A percentile compares a stretch with the other conserved stretches of the same genome.
Conservation (phyloP, 352 stramenopile genomes). For the Phytophthora brassicae region DNA sequence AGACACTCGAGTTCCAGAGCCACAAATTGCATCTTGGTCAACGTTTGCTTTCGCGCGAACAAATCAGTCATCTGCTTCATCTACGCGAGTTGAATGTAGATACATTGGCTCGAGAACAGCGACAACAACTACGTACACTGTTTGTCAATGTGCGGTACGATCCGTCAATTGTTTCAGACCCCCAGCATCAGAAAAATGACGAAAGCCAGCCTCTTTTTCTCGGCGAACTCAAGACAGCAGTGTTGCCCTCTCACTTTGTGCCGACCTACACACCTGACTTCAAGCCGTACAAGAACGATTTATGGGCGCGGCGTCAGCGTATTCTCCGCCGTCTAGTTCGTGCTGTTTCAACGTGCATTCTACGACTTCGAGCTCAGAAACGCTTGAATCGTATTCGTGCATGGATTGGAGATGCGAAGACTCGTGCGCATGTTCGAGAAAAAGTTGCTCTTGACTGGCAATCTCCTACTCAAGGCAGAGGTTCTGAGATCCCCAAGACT, state of each 20-base stretch:
- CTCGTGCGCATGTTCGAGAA: constrained; percentile 48
- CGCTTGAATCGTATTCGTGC: constrained; percentile 56
- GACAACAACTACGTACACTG: constrained; percentile 46
- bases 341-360: constrained; percentile 74
- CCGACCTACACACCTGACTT: constrained; percentile 57
- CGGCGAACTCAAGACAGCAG: constrained; percentile 30
- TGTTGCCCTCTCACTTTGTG: constrained; percentile 49
- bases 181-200: constrained; percentile 9
- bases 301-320: constrained; percentile 76
- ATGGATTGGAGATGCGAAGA: constrained; percentile 55
- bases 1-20: constrained; percentile 85
- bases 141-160: constrained; percentile 39
- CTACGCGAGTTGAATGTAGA: constrained; percentile 47
- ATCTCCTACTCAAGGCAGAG: constrained; percentile 6
- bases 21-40: constrained; percentile 67
- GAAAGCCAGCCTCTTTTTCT: constrained; percentile 16
- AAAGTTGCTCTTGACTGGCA: constrained; percentile 68
- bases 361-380: constrained; percentile 58
- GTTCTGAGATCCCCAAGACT: not conserved
- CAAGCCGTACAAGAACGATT: constrained; percentile 87
- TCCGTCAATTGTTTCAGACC: constrained; percentile 6
- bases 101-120: constrained; percentile 32
- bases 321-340: constrained; percentile 68
- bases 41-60: constrained; percentile 49
- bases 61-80: constrained; percentile 48